Base-by-base conservation (phyloP, 345 rosid genomes). In the Linum trigynum region DNA sequence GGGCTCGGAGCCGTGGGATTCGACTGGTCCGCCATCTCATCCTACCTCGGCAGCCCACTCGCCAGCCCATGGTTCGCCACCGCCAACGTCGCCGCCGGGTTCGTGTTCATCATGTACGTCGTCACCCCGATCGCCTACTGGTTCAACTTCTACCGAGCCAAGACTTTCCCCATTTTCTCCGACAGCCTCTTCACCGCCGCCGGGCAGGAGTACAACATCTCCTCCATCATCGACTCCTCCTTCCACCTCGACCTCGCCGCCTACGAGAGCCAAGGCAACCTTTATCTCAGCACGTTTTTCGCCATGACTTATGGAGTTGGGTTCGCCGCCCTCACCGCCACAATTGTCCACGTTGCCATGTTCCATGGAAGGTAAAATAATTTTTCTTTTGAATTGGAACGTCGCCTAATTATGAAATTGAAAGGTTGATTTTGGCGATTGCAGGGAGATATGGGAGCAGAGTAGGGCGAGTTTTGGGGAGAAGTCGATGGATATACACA, bases 21-120 rank as follows among this genome's bases (percentile, higher is more conserved):
- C 6, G 97, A 94, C 70, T 90, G 97, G 97, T 86, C 99, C 74
- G 83, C 96, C 50, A 94, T 87, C 71, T 94, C 97, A 1, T 76
- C 99, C 45, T 90, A 90, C 79, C 91, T 94, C 4, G 99, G 97
- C 57, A 94, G 99, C 79, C 99, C 97, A 42, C 88, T 94, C 5
- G 99, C 99, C 38, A 94, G 99, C 80, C 99, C 99, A 48, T 94
- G 99, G 97, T 94, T 91, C 59, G 99, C 99, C 65, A 91, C 99
- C 0, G 97, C 97, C 38, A 94, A 94, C 55, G 95, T 94, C 3
- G 99, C 92, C 2, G 88, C 65, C 1, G 99, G 99, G 32, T 90
- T 76, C 55, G 68, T 87, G 4, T 10, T 87, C 1, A 69, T 86
- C 50, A 85, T 90, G 92, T 94, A 94, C 16, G 72, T 90, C 45